phyloP scores from a whole-genome alignment of 345 rosid species.

The Salix arbutifolia region DNA sequence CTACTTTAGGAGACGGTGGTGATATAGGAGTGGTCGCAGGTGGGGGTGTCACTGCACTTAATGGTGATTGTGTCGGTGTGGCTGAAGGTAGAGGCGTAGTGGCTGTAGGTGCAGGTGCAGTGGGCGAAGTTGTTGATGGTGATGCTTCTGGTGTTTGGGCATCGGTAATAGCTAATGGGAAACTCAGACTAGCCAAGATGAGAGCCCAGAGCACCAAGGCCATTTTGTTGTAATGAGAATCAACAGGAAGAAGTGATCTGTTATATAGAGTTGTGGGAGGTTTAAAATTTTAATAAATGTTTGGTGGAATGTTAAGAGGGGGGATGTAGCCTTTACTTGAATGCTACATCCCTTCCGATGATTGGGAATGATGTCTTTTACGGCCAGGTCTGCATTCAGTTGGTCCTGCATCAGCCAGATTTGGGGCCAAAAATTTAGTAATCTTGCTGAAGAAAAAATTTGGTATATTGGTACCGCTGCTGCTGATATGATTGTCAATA shows the following conservation, averaged over 20 bases:
- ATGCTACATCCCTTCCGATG: conserved; percentile 51
- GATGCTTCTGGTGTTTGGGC: conserved; percentile 75
- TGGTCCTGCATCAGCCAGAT: neutral
- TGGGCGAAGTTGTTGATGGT: conserved; percentile 41
- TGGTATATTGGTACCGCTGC: neutral
- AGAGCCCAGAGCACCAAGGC: conserved; percentile 32
- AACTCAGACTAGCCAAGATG: conserved; percentile 34
- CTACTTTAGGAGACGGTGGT: conserved; percentile 54
- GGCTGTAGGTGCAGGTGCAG: conserved; percentile 30
- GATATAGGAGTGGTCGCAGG: conserved; percentile 45
- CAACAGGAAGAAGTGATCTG: conserved; percentile 13
- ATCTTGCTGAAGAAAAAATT: neutral
- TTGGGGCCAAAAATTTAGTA: neutral
- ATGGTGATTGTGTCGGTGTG: conserved; percentile 40
- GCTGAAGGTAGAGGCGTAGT: conserved; percentile 31
- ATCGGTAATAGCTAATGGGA: conserved; percentile 36
- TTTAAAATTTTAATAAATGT: conserved; percentile 19
- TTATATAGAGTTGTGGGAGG: conserved; percentile 20
- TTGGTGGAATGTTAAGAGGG: conserved; percentile 52
- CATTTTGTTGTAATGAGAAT: conserved; percentile 43
- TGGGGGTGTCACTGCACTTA: conserved; percentile 41
- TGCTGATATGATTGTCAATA: neutral
- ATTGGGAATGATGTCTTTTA: conserved; percentile 1
- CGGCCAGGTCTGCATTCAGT: neutral
- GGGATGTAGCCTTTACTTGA: conserved; percentile 46